A percentile compares a stretch with the other conserved stretches of the same genome.
Evolutionary conservation across 139 green algal genomes (phyloP).

Genomic region (Ettlia oleoabundans): DNA sequence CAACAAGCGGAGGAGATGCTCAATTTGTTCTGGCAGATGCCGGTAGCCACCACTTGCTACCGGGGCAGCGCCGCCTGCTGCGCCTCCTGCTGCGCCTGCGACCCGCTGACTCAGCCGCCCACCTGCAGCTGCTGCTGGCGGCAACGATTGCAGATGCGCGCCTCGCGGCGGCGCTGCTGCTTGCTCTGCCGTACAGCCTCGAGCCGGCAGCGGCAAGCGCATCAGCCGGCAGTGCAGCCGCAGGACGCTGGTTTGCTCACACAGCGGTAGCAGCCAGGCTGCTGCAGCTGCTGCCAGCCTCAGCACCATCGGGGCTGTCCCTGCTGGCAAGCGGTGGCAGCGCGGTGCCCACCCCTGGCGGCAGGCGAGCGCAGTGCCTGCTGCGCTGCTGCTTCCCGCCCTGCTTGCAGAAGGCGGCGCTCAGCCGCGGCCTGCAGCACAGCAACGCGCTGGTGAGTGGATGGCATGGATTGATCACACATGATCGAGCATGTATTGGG

Average conservation of each 20-base stretch:
- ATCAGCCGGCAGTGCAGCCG: background rate
- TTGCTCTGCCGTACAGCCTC: conserved; percentile 58
- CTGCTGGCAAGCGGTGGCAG: background rate
- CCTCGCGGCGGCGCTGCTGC: conserved; percentile 56
- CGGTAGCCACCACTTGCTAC: conserved; percentile 22
- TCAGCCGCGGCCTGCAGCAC: conserved; percentile 79
- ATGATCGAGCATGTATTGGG: too few relatives aligned
- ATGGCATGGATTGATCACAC: too few relatives aligned
- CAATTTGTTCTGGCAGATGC: conserved; percentile 5
- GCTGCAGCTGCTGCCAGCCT: conserved; percentile 25
- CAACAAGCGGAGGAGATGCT: too few relatives aligned
- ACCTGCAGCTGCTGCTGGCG: conserved; percentile 50
- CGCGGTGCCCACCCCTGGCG: conserved; percentile 18
- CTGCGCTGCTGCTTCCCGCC: conserved; percentile 47
- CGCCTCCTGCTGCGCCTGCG: conserved; percentile 35
- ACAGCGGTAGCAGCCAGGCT: conserved; percentile 33
- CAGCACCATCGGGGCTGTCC: conserved; percentile 14
- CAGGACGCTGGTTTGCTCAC: conserved; percentile 49
- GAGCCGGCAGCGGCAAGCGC: conserved; percentile 50
- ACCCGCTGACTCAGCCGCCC: conserved; percentile 21
- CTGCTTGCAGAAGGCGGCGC: conserved; percentile 51
- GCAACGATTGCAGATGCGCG: conserved; percentile 36
- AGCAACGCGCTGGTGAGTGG: conserved; percentile 12
- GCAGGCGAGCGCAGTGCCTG: conserved; percentile 14
- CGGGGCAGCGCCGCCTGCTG: conserved; percentile 36